Percentiles rank a stretch among this genome's conserved stretches.
These are phyloP conservation scores for Apiospora rasikravindrae DNA, from an alignment of 2,329 filamentous ascomycete species.

Conservation along the genomic window DNA sequence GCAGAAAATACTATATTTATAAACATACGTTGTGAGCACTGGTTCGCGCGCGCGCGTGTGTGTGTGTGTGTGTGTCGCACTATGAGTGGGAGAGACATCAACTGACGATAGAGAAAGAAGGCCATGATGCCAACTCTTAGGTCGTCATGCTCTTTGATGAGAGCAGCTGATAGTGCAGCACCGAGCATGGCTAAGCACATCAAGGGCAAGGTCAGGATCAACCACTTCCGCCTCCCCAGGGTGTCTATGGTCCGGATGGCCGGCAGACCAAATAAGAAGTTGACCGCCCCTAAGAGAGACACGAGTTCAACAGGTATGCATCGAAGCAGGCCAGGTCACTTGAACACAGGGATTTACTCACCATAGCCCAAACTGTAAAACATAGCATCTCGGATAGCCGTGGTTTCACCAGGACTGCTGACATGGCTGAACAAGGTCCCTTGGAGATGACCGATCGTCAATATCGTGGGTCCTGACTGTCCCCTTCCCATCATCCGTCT, in stretches of 20 bases:
- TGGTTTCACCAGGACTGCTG: conserved; percentile 41
- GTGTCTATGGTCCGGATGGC: conserved; percentile 47
- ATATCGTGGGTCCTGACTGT: background rate
- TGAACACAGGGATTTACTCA: conserved; percentile 45
- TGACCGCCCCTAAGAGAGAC: conserved; percentile 41
- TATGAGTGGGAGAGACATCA: background rate
- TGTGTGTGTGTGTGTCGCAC: background rate
- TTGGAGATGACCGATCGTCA: background rate
- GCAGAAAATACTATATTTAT: conserved; percentile 44
- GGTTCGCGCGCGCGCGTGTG: too few relatives aligned
- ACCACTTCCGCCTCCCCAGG: conserved; percentile 49
- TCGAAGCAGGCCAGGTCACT: conserved; percentile 28
- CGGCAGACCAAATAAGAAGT: conserved; percentile 48
- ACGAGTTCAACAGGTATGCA: conserved; percentile 37
- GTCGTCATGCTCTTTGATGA: conserved; percentile 15
- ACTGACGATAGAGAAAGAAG: conserved; percentile 44
- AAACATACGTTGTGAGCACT: conserved; percentile 22
- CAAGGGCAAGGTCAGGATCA: conserved; percentile 47
- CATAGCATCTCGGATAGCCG: background rate
- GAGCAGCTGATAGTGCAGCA: conserved; percentile 40
- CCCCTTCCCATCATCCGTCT: background rate
- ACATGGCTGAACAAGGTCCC: conserved; percentile 21
- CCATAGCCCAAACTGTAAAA: conserved; percentile 26
- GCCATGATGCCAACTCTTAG: conserved; percentile 38
- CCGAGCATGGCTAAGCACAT: conserved; percentile 50